Conservation (phyloP, 2,329 filamentous ascomycete species). For the Colletotrichum spaethianum region DNA sequence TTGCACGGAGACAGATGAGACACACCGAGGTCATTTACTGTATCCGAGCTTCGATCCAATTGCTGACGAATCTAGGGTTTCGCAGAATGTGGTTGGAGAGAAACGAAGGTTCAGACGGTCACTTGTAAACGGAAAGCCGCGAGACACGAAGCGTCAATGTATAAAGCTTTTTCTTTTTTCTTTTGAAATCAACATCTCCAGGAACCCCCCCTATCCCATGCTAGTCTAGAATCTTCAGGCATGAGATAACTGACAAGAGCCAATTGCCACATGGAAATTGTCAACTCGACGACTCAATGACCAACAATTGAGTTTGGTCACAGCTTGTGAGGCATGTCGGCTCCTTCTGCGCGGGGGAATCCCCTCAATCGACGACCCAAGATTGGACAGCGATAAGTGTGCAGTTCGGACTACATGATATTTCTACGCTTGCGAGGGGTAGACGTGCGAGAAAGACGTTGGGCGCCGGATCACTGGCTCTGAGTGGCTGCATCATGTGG, state of each 20-base stretch:
- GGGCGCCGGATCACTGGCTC: slow-evolving; percentile 23
- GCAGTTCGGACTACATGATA: slow-evolving; percentile 30
- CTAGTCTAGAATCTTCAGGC: slow-evolving; percentile 19
- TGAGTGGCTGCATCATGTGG: slow-evolving; percentile 30
- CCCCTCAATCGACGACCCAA: slow-evolving; percentile 35
- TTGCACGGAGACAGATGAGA: slow-evolving; percentile 32
- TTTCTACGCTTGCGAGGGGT: slow-evolving; percentile 36
- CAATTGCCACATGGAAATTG: slow-evolving; percentile 34
- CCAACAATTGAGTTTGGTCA: slow-evolving; percentile 21
- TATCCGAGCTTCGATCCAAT: background rate
- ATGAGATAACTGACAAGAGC: slow-evolving; percentile 37
- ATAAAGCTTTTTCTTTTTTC: slow-evolving; percentile 8
- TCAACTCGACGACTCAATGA: slow-evolving; percentile 20
- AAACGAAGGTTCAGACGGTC: slow-evolving; percentile 33
- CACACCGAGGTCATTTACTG: slow-evolving; percentile 12
- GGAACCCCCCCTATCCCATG: slow-evolving; percentile 20
- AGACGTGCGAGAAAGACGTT: slow-evolving; percentile 12
- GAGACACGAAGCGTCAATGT: slow-evolving; percentile 28
- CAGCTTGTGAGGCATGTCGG: slow-evolving; percentile 22
- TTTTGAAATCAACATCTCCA: slow-evolving; percentile 14
- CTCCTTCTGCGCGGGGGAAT: slow-evolving; percentile 31
- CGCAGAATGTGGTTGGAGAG: background rate
- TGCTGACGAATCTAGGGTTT: slow-evolving; percentile 9
- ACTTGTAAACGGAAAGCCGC: slow-evolving; percentile 11
- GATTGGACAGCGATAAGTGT: slow-evolving; percentile 42